phyloP scores from a whole-genome alignment of 78 protist species.

The slime mould (Dictyostelium discoideum) region DNA sequence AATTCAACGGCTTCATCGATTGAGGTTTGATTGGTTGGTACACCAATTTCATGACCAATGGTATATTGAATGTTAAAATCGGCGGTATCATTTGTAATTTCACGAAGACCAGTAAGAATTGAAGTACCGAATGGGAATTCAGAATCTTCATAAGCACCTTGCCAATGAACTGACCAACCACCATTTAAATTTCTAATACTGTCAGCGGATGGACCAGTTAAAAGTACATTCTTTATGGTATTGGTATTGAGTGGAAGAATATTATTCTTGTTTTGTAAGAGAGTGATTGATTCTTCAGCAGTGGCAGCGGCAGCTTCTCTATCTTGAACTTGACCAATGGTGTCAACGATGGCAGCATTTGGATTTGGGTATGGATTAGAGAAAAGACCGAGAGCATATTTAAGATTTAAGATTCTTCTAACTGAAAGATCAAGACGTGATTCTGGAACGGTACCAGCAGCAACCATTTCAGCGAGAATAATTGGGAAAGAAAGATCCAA shows the following conservation, averaged over 20 bases:
- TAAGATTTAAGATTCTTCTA: conserved; percentile 65
- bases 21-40: conserved; percentile 2
- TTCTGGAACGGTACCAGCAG: conserved; percentile 60
- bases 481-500: conserved; percentile 64
- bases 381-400: conserved; percentile 78
- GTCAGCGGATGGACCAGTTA: conserved; percentile 74
- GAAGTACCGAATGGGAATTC: conserved; percentile 72
- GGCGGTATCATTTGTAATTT: background rate
- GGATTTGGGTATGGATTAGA: conserved; percentile 66
- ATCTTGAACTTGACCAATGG: conserved; percentile 71
- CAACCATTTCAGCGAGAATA: conserved; percentile 32
- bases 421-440: conserved; percentile 62
- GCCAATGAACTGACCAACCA: conserved; percentile 86
- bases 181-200: conserved; percentile 55
- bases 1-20: conserved; percentile 13
- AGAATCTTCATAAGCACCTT: conserved; percentile 62
- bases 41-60: conserved; percentile 32
- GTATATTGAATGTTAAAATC: conserved; percentile 16
- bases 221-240: conserved; percentile 2
- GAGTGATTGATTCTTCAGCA: conserved; percentile 59
- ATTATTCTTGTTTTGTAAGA: conserved; percentile 57
- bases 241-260: conserved; percentile 28
- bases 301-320: conserved; percentile 31
- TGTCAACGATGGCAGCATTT: background rate
- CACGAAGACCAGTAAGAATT: conserved; percentile 42